Percentiles rank a stretch among this genome's conserved stretches.
Evolutionary conservation across 2,329 filamentous ascomycete species (phyloP).

Genomic region (Sclerotinia trifoliorum): DNA sequence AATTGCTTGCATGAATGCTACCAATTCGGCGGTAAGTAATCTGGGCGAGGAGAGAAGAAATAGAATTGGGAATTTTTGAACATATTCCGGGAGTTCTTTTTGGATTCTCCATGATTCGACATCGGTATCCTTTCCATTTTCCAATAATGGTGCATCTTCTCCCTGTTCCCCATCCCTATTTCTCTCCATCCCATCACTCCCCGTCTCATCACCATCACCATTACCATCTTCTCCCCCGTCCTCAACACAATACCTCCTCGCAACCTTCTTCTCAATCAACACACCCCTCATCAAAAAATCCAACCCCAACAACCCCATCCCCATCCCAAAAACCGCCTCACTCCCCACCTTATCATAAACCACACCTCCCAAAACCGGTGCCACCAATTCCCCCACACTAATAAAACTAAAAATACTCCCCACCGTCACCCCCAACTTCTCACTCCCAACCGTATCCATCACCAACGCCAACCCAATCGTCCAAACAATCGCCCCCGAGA

Average conservation of each 20-base stretch:
- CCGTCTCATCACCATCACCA: conserved; percentile 25
- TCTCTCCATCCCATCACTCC: conserved; percentile 25
- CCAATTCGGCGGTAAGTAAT: conserved; percentile 43
- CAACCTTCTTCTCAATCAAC: conserved; percentile 62
- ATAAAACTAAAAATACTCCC: conserved; percentile 61
- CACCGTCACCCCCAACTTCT: conserved; percentile 60
- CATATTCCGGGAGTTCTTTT: conserved; percentile 30
- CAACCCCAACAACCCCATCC: conserved; percentile 52
- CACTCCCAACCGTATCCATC: conserved; percentile 65
- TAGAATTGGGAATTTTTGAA: conserved; percentile 49
- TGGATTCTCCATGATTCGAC: conserved; percentile 10
- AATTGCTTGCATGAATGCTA: conserved; percentile 47
- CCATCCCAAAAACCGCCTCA: conserved; percentile 57
- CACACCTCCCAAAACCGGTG: conserved; percentile 59
- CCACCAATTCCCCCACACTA: conserved; percentile 54
- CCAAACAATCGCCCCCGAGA: conserved; percentile 71
- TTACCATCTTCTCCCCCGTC: conserved; percentile 36
- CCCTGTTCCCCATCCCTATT: conserved; percentile 13
- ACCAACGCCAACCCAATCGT: conserved; percentile 69
- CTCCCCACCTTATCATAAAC: conserved; percentile 60
- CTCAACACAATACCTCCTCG: conserved; percentile 39
- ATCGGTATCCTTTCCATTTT: neutral
- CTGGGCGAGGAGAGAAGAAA: conserved; percentile 44
- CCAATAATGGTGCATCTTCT: conserved; percentile 5
- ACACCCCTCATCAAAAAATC: conserved; percentile 60